These are phyloP conservation scores for Conticribra guillardii DNA, from an alignment of 108 stramenopile genomes.

Conservation along the genomic window DNA sequence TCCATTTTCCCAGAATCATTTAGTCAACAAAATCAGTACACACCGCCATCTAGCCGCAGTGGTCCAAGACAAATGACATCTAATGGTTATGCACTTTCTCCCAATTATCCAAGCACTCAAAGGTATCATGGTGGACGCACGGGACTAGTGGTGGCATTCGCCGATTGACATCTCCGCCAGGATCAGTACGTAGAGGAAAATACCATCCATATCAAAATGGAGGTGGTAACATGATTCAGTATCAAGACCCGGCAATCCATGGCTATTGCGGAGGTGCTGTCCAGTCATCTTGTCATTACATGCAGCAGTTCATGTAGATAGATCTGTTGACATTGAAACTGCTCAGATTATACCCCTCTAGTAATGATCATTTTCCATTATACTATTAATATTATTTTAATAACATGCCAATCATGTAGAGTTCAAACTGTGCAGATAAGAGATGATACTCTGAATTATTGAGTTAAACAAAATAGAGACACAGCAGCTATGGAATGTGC, in stretches of 20 bases:
- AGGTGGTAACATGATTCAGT: not conserved
- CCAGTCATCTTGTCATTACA: not conserved
- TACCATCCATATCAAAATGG: not conserved
- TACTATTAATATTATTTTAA: no score
- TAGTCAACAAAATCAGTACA: slow-evolving; percentile 7
- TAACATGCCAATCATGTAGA: no score
- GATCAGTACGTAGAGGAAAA: not conserved
- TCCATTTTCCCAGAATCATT: slow-evolving; percentile 27
- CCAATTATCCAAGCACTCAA: not conserved
- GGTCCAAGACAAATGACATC: not conserved
- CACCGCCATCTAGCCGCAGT: not conserved
- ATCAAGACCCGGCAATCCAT: not conserved
- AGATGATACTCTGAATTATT: no score
- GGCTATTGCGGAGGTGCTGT: not conserved
- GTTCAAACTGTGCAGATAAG: no score
- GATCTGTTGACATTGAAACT: no score
- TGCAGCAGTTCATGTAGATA: slow-evolving; percentile 9
- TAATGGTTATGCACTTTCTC: not conserved
- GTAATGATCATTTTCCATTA: no score
- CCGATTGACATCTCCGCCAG: not conserved
- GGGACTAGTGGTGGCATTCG: not conserved
- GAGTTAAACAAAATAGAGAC: no score
- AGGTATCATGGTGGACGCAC: not conserved
- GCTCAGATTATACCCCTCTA: no score
- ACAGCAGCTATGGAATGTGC: no score